phyloP scores from a whole-genome alignment of 805 yeast genomes.

The Ogataea glucozyma region DNA sequence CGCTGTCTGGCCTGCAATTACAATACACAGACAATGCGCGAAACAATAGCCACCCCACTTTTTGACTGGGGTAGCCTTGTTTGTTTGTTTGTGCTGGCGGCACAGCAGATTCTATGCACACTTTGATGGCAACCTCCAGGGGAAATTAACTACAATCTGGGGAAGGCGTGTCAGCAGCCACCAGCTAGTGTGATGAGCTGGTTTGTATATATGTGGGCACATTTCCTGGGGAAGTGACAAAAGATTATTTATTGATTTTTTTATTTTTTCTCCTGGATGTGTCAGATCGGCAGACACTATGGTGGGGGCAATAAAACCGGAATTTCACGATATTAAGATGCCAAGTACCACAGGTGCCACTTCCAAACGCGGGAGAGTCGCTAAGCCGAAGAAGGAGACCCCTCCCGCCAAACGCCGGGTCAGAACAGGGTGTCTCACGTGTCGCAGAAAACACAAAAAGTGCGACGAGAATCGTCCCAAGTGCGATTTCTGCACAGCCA shows the following conservation, averaged over 20 bases:
- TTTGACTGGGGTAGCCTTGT: conserved; percentile 1
- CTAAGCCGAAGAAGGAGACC: conserved; percentile 29
- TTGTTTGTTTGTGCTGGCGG: too few relatives aligned
- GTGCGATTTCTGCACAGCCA: conserved; percentile 46
- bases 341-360: conserved; percentile 5
- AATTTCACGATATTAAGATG: neutral
- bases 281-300: neutral
- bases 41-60: conserved; percentile 12
- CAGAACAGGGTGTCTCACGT: conserved; percentile 50
- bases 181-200: too few relatives aligned
- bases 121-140: conserved; percentile 1
- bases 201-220: neutral
- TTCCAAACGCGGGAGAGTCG: conserved; percentile 23
- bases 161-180: too few relatives aligned
- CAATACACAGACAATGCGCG: conserved; percentile 1
- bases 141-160: too few relatives aligned
- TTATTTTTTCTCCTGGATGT: neutral
- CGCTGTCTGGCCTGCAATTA: neutral
- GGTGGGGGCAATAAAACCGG: conserved; percentile 10
- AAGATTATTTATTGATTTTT: too few relatives aligned
- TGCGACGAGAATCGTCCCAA: conserved; percentile 58
- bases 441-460: conserved; percentile 53
- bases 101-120: too few relatives aligned
- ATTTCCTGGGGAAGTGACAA: too few relatives aligned
- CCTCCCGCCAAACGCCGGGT: conserved; percentile 40